Base-by-base conservation (phyloP, 192 early-diverging fungal genomes). In the Umbelopsis vinacea region DNA sequence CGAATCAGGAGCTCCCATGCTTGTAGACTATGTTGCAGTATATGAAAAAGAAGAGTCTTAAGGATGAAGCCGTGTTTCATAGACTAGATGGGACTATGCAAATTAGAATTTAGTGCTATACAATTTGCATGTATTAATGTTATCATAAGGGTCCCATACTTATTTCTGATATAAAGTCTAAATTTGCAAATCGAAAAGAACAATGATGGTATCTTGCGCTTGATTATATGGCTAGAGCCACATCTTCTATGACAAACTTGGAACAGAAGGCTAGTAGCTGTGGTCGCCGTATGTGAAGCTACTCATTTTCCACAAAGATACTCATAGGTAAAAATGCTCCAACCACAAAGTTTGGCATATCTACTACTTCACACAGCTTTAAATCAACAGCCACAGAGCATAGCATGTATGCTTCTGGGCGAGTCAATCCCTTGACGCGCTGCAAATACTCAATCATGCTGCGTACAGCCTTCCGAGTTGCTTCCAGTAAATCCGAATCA, bases 331-430 rank as follows among this genome's bases (percentile, higher is more conserved):
- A 38, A 17, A 63, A 63, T 0, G 57, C 57, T 14, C 57, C 57
- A 22, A 63, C 57, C 29, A 63, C 57, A 63, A 63, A 63, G 37
- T 63, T 29, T 5, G 57, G 57, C 57, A 63, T 63, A 29, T 63
- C 57, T 29, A 63, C 57, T 15, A 63, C 57, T 26, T 63, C 57
- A 22, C 57, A 63, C 10, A 63, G 19, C 22, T 63, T 63, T 2
- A 63, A 22, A 38, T 63, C 57, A 21, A 63, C 57, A 9, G 23
- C 5, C 26, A 63, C 57, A 21, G 57, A 63, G 23, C 57, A 63
- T 15, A 63, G 24, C 57, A 63, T 63, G 24, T 63, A 63, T 22
- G 57, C 57, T 29, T 63, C 57, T 9, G n/a, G 15, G 2, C 57
- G 57, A 63, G 57, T 26, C 11, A 63, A 38, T 14, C 22, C 29